phyloP scores from a whole-genome alignment of 2,329 filamentous ascomycete genomes.

The Aspergillus sp. region DNA sequence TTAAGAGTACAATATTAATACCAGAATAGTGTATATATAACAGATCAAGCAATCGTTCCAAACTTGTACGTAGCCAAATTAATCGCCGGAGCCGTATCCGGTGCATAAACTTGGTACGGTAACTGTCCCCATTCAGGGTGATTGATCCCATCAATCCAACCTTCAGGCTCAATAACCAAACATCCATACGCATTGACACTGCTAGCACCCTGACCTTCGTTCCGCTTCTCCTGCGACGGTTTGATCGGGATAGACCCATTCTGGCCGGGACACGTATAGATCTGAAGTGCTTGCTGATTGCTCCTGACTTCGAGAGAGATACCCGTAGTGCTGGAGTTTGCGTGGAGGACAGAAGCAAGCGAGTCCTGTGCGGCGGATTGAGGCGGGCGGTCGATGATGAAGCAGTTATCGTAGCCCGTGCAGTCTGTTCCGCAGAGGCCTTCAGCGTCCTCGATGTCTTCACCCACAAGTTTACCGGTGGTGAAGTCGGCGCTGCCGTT shows the following conservation, averaged over 20 bases:
- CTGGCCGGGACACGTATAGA: constrained; percentile 75
- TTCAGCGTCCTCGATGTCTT: constrained; percentile 56
- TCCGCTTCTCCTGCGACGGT: constrained; percentile 41
- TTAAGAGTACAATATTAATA: not conserved
- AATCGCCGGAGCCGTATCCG: constrained; percentile 32
- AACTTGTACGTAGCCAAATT: constrained; percentile 42
- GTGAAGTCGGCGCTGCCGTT: constrained; percentile 56
- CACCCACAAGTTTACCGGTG: constrained; percentile 68
- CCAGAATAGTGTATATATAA: not conserved
- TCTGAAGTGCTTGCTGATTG: constrained; percentile 80
- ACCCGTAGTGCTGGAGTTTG: constrained; percentile 64
- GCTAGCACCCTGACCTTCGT: constrained; percentile 42
- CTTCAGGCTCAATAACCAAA: constrained; percentile 83
- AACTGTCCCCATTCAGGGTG: constrained; percentile 75
- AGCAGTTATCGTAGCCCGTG: constrained; percentile 69
- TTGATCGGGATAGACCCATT: constrained; percentile 54
- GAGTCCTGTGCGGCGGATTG: constrained; percentile 26
- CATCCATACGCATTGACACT: constrained; percentile 65
- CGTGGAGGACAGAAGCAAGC: constrained; percentile 48
- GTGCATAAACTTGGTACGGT: constrained; percentile 35
- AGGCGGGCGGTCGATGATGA: constrained; percentile 39
- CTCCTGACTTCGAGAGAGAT: constrained; percentile 75
- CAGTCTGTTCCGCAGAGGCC: constrained; percentile 77
- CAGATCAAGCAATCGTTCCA: constrained; percentile 21
- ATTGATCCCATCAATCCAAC: constrained; percentile 92